Conservation (phyloP, 129 eudicot genomes). For the Chrysanthemum seticuspe region DNA sequence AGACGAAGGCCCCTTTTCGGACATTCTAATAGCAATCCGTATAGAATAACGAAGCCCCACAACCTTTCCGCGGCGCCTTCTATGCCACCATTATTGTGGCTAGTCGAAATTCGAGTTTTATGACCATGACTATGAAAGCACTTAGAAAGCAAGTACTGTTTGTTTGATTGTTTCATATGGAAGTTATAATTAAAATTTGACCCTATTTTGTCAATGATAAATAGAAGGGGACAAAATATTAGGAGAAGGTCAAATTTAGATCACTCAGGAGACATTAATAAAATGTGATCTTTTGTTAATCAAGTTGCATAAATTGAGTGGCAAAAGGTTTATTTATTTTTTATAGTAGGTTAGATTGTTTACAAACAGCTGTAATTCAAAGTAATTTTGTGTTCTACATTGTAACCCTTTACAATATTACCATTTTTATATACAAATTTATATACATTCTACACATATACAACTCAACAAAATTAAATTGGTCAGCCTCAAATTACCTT, state of each 20-base stretch:
- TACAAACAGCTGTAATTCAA: neutral
- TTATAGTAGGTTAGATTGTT: neutral
- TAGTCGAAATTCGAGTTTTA: neutral
- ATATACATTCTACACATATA: neutral
- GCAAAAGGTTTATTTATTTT: neutral
- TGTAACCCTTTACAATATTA: neutral
- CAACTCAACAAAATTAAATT: neutral
- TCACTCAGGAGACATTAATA: constrained; percentile 3
- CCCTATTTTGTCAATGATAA: neutral
- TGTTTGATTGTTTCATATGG: neutral
- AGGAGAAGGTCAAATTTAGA: constrained; percentile 23
- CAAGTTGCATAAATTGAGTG: neutral
- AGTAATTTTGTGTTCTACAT: neutral
- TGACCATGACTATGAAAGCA: constrained; percentile 13
- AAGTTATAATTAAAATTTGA: constrained; percentile 13
- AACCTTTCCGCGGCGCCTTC: neutral
- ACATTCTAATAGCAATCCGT: neutral
- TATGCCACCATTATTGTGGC: neutral
- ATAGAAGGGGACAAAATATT: constrained; percentile 16
- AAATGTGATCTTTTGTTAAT: constrained; percentile 6
- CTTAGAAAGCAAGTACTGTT: neutral
- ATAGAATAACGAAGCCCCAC: too few relatives aligned
- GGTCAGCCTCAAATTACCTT: too few relatives aligned
- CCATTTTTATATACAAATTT: neutral
- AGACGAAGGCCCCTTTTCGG: neutral